Evolutionary conservation across 495 filamentous ascomycete genomes (phyloP), one percentile per base, ranked within the genome.

Genomic region (Parathielavia appendiculata): DNA sequence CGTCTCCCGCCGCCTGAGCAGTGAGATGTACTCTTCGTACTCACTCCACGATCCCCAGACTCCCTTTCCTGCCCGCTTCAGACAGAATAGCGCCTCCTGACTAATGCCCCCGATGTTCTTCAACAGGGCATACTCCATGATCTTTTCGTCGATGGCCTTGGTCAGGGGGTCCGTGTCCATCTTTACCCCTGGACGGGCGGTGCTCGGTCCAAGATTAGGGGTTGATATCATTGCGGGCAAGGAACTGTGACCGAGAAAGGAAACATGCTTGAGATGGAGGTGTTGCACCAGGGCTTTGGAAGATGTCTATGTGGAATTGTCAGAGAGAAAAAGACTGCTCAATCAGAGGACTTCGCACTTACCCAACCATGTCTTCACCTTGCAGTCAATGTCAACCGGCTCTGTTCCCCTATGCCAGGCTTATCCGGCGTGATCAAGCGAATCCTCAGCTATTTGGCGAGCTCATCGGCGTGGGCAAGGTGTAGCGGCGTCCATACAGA

Each of bases 41-140:
- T 32, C 45, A 8, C 14, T 13, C 45, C 45, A 48, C 41, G 4
- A 7, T 14, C 41, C 41, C 41, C 41, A 44, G 5, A 17, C 41
- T 2, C 19, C 16, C n/a, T 44, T 17, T 1, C 22, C 45, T 2
- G 2, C 45, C 20, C 12, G 9, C 17, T 32, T 48, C 22, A 48
- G 16, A 12, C 45, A 48, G 11, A 48, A 48, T 5, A 48, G 23
- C 20, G 45, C 45, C 23, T 48, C 45, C 45, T 48, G 45, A 32
- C 23, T 30, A 4, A 48, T 23, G 4, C 45, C 23, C 17, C 32
- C 23, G 12, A 48, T 14, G 14, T 32, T 14, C 23, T 48, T 23
- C 45, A 48, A 14, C 16, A 48, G 20, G 4, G 45, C 45, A 48
- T 48, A 48, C 20, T 48, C 45, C 45, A 48, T 48, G 23, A 48